Base-by-base conservation (phyloP, 2,329 filamentous ascomycete species). In the Tolypocladium cylindrosporum region DNA sequence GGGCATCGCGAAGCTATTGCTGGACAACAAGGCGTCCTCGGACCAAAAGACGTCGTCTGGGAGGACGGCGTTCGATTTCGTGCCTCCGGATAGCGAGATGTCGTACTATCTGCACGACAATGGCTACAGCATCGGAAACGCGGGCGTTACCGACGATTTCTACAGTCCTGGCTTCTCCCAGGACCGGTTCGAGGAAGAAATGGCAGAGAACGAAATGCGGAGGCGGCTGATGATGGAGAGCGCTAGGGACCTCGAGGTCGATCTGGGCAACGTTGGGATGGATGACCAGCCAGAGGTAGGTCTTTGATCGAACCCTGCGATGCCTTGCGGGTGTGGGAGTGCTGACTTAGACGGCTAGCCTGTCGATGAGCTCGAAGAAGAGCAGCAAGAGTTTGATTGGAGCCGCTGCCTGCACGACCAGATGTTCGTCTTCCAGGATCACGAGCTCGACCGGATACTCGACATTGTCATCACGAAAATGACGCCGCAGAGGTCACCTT, bases 171-270 rank as follows among this genome's bases (percentile, higher is more conserved):
- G 94, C 0, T 90, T 97, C 68, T 90, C 89, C 0, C 91, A 97
- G 70, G 92, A 96, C 69, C 85, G 87, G 24, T 97, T 99, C 62
- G 94, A 99, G 72, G 93, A 97, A 69, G 94, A 99, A 71, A 87
- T 97, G 82, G 92, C 92, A 3, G 94, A 99, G 72, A 96, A 90
- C 65, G 94, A 97, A 72, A 85, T 97, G 83, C 90, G 93, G 69
- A 84, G 93, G 62, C 85, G 94, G 39, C 92, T 99, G 87, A 96
- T 99, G 91, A 97, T 97, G 93, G 94, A 99, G 71, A 99, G 94
- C 68, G 93, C 94, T 7, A 88, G 95, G 63, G 96, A 99, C 71
- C 79, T 99, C 41, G 94, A 99, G 72, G 94, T 99, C 48, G 94
- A 99, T 67, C 74, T 99, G 57, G 94, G 93, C 14, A 99, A 96